Conservation (phyloP, 78 protist genomes). For the Dictyostelium intermedium region DNA sequence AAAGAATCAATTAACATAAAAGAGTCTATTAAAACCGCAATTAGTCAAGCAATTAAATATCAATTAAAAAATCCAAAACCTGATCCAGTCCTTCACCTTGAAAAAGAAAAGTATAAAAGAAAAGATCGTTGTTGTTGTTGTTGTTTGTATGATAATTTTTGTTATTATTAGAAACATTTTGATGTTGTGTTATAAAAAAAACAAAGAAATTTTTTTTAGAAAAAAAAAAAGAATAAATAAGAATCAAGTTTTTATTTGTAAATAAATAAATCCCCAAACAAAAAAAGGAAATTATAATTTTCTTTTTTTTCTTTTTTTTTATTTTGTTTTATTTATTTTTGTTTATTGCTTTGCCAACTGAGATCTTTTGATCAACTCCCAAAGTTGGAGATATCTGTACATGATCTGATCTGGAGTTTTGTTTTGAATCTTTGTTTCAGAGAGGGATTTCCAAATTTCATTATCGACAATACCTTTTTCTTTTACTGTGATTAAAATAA, state of each 20-base stretch:
- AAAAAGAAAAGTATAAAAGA: too few species aligned
- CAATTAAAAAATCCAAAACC: too few species aligned
- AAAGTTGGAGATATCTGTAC: conserved; percentile 28
- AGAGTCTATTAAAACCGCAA: background rate
- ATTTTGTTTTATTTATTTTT: too few species aligned
- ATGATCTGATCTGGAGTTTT: conserved; percentile 29
- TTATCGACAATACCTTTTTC: conserved; percentile 12
- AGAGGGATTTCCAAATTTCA: conserved; percentile 20
- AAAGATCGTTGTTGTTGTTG: too few species aligned
- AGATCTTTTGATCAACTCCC: conserved; percentile 12
- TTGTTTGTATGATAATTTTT: too few species aligned
- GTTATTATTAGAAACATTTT: too few species aligned
- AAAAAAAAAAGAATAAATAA: too few species aligned
- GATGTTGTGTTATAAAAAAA: too few species aligned
- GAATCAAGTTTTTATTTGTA: too few species aligned
- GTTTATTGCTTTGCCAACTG: background rate
- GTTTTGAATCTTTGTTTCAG: conserved; percentile 1
- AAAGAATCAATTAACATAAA: background rate
- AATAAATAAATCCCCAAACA: too few species aligned
- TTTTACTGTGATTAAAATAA: conserved; percentile 19
- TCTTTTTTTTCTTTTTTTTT: background rate
- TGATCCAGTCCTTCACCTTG: too few species aligned
- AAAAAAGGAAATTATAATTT: background rate
- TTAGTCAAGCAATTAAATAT: background rate
- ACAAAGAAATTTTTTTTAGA: too few species aligned